phyloP scores from a whole-genome alignment of 768 basidiomycete genomes.

The Rhizopogon vesiculosus region DNA sequence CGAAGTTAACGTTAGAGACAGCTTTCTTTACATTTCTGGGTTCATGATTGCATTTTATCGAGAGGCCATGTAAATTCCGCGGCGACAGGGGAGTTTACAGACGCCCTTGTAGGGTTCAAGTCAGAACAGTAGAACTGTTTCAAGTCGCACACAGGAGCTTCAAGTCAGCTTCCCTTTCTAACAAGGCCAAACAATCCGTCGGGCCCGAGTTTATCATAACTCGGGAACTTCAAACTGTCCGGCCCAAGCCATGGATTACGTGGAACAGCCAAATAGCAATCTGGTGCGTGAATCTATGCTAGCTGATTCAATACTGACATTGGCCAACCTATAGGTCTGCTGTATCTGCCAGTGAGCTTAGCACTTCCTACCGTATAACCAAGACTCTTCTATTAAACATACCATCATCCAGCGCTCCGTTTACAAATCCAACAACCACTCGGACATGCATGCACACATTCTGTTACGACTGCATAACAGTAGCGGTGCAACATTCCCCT shows the following conservation, averaged over 20 bases:
- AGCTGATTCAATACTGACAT: background rate
- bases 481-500: slow-evolving; percentile 64
- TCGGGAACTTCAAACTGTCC: too few species aligned
- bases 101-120: too few species aligned
- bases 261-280: slow-evolving; percentile 60
- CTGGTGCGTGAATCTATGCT: slow-evolving; percentile 41
- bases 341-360: slow-evolving; percentile 65
- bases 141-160: too few species aligned
- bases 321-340: slow-evolving; percentile 47
- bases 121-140: too few species aligned
- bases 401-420: slow-evolving; percentile 49
- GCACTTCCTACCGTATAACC: background rate
- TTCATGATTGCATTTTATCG: too few species aligned
- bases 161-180: too few species aligned
- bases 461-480: slow-evolving; percentile 75
- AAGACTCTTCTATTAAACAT: slow-evolving; percentile 6
- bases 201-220: too few species aligned
- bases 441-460: slow-evolving; percentile 76
- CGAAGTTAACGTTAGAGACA: too few species aligned
- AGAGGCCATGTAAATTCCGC: too few species aligned
- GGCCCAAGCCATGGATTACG: slow-evolving; percentile 38
- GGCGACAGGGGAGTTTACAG: too few species aligned
- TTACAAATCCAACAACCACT: slow-evolving; percentile 71
- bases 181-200: too few species aligned
- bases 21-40: too few species aligned